These are phyloP conservation scores for Podospora appendiculata DNA, from an alignment of 495 filamentous ascomycete genomes.

Conservation along the genomic window DNA sequence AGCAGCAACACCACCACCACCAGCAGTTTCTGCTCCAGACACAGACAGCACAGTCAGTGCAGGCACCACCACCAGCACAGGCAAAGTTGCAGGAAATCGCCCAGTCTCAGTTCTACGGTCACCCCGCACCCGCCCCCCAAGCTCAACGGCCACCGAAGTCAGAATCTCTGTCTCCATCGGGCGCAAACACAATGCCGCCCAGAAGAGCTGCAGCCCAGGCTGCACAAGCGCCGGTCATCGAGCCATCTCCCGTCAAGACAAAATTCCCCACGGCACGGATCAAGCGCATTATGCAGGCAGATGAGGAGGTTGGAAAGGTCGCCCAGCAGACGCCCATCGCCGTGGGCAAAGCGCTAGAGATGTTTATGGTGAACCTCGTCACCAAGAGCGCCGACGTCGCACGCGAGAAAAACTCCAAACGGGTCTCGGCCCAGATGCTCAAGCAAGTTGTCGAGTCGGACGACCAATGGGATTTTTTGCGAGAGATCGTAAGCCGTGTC, in stretches of 20 bases:
- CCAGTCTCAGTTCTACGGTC: not conserved
- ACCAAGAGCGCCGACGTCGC: conserved; percentile 80
- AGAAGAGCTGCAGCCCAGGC: conserved; percentile 25
- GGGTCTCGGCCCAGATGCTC: conserved; percentile 81
- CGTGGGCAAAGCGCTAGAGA: conserved; percentile 89
- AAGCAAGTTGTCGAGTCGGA: conserved; percentile 81
- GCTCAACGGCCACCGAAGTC: conserved; percentile 10
- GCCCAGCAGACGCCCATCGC: conserved; percentile 93
- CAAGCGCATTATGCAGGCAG: conserved; percentile 99
- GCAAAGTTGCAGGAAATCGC: not conserved
- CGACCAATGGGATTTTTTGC: conserved; percentile 86
- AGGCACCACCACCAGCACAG: not conserved
- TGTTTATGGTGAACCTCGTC: conserved; percentile 94
- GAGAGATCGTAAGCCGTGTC: conserved; percentile 83
- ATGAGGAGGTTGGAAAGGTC: conserved; percentile 98
- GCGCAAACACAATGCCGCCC: conserved; percentile 30
- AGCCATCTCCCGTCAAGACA: conserved; percentile 71
- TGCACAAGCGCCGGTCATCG: conserved; percentile 20
- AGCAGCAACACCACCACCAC: conserved; percentile 2
- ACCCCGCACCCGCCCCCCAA: not conserved
- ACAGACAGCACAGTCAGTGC: not conserved
- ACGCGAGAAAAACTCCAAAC: conserved; percentile 71
- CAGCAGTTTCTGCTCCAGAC: not conserved
- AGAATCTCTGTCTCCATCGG: conserved; percentile 18
- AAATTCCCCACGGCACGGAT: conserved; percentile 97